These are phyloP conservation scores for Sugiyamaella americana DNA, from an alignment of 805 yeast species.

Conservation along the genomic window DNA sequence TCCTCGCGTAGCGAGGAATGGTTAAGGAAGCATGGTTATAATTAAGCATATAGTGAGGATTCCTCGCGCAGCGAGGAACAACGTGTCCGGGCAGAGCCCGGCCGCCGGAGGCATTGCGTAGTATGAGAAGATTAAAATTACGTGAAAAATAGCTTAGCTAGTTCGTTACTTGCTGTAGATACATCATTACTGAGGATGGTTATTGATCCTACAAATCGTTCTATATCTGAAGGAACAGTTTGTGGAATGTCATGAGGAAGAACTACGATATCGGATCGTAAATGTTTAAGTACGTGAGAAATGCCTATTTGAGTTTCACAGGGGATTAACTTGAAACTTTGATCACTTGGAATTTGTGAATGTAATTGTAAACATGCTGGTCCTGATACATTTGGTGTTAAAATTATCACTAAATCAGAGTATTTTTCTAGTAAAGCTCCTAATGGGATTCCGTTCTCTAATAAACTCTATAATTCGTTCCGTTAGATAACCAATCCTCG, in stretches of 20 bases:
- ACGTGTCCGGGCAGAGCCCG: no score
- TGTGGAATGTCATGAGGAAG: slow-evolving; percentile 18
- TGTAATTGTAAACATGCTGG: slow-evolving; percentile 14
- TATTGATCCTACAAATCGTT: slow-evolving; percentile 16
- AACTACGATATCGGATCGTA: slow-evolving; percentile 34
- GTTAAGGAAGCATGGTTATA: neutral
- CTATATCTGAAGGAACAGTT: slow-evolving; percentile 13
- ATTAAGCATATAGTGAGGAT: neutral
- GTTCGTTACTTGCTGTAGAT: slow-evolving; percentile 13
- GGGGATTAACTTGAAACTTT: slow-evolving; percentile 35
- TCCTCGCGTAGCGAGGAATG: no score
- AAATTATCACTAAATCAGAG: slow-evolving; percentile 30
- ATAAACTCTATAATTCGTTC: slow-evolving; percentile 11
- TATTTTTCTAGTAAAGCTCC: slow-evolving; percentile 15
- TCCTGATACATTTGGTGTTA: slow-evolving; percentile 30
- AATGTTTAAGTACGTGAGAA: slow-evolving; percentile 50
- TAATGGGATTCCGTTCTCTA: slow-evolving; percentile 18
- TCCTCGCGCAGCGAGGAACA: no score
- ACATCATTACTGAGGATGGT: slow-evolving; percentile 14
- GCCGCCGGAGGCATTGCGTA: no score
- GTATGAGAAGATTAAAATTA: neutral
- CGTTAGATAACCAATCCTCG: no score
- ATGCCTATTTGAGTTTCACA: slow-evolving; percentile 46
- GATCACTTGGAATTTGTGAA: slow-evolving; percentile 21
- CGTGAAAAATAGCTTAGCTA: slow-evolving; percentile 15